Percentiles rank a stretch among this genome's conserved stretches.
Conservation (phyloP, 768 basidiomycete genomes). For the Mycena olivaceomarginata region DNA sequence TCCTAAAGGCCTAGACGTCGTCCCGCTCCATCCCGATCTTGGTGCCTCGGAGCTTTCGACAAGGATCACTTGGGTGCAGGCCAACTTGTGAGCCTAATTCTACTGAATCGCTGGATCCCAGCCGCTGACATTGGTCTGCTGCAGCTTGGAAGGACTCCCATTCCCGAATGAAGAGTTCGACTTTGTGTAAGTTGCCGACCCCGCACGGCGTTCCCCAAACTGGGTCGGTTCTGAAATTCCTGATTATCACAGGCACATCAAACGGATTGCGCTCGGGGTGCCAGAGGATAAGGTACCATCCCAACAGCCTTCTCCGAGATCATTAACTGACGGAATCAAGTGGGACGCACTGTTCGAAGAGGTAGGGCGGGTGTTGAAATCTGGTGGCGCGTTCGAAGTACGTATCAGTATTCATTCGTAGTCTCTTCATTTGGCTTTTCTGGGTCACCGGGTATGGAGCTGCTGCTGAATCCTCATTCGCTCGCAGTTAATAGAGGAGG, state of each 20-base stretch:
- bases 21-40: slow-evolving; percentile 84
- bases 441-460: background rate
- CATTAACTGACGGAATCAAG: slow-evolving; percentile 53
- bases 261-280: slow-evolving; percentile 83
- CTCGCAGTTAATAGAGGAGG: slow-evolving; percentile 81
- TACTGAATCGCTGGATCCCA: slow-evolving; percentile 21
- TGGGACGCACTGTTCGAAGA: slow-evolving; percentile 85
- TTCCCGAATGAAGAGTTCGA: slow-evolving; percentile 86
- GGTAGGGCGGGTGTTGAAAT: slow-evolving; percentile 82
- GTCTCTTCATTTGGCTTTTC: slow-evolving; percentile 16
- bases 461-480: background rate
- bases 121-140: slow-evolving; percentile 32
- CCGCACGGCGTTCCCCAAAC: background rate
- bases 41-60: slow-evolving; percentile 74
- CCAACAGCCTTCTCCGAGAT: background rate
- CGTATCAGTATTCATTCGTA: slow-evolving; percentile 16
- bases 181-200: slow-evolving; percentile 73
- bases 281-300: slow-evolving; percentile 81
- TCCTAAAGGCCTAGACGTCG: slow-evolving; percentile 77
- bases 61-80: slow-evolving; percentile 83
- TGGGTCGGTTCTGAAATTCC: background rate
- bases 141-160: slow-evolving; percentile 80
- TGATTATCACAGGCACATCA: slow-evolving; percentile 71
- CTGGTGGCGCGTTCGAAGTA: slow-evolving; percentile 84
- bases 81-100: slow-evolving; percentile 76